Base-by-base conservation (phyloP, 805 yeast genomes). In the Dipodascus geniculatus region DNA sequence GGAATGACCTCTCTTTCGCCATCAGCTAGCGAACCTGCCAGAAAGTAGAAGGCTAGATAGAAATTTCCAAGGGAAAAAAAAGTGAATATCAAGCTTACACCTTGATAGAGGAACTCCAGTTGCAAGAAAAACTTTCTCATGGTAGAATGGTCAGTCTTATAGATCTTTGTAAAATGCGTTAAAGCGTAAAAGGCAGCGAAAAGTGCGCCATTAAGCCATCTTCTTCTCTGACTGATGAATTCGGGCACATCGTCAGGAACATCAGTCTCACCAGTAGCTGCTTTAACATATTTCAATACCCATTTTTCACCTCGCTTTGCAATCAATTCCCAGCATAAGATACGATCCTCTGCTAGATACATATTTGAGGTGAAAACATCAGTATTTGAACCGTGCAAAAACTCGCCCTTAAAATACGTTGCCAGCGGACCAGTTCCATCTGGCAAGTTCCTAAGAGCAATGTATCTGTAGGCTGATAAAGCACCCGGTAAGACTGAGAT, bases 121-220 rank as follows among this genome's bases (percentile, higher is more conserved):
- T 88, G 95, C 56, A 93, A 74, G 65, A 85, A 81, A 59, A 87
- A 62, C 68, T 91, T 90, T 63, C 99, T 77, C n/a, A 79, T 59
- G 8, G 77, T 63, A 1, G 96, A 85, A 68, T 93, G 99, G 61
- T 83, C 85, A 0, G 96, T 87, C 56, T 78, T 73, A 96, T 96
- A 91, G 54, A 93, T 85, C 61, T 86, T 85, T 54, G 81, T 76
- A 77, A 90, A 87, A 66, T 90, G 95, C 54, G 86, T 64, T 58
- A 87, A 87, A 1, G 97, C 82, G 66, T 85, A 93, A 53, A 90
- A 74, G 2, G 98, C 98, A 0, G 99, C 98, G 72, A 93, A 93
- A 65, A 93, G 79, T 1, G 99, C 95, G 67, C 99, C 99, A 68
- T 91, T 91, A 57, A 91, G 77, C 99, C 99, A 91, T 74, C 99